These are phyloP conservation scores for Eucalyptus decipiens DNA, from an alignment of 345 rosid genomes.

Conservation along the genomic window DNA sequence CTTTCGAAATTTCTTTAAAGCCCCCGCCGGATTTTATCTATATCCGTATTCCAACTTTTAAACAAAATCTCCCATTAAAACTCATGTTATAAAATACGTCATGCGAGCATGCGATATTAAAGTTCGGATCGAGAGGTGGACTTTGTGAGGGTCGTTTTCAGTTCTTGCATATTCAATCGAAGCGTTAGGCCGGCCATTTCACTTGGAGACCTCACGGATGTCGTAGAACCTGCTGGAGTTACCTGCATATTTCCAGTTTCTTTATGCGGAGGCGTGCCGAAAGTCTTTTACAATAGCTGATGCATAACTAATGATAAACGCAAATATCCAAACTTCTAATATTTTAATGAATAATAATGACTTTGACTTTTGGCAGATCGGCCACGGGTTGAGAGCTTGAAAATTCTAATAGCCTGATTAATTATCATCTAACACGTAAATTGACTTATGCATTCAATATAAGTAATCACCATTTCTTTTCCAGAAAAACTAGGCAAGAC, in stretches of 20 bases:
- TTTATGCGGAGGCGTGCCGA: background rate
- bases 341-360: background rate
- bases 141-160: background rate
- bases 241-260: background rate
- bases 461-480: too few species aligned
- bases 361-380: background rate
- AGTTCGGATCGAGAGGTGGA: background rate
- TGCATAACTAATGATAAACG: background rate
- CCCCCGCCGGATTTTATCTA: background rate
- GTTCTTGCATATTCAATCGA: background rate
- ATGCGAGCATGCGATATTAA: background rate
- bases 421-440: background rate
- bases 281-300: background rate
- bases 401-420: background rate
- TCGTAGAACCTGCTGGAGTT: background rate
- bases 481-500: too few species aligned
- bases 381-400: background rate
- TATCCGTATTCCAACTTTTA: background rate
- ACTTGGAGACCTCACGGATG: background rate
- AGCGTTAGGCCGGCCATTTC: background rate
- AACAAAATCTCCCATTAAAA: background rate
- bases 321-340: background rate
- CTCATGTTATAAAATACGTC: background rate
- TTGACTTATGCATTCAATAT: background rate
- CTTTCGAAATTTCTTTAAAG: background rate